phyloP scores from a whole-genome alignment of 2,329 filamentous ascomycete genomes.

The Fusarium clavum region DNA sequence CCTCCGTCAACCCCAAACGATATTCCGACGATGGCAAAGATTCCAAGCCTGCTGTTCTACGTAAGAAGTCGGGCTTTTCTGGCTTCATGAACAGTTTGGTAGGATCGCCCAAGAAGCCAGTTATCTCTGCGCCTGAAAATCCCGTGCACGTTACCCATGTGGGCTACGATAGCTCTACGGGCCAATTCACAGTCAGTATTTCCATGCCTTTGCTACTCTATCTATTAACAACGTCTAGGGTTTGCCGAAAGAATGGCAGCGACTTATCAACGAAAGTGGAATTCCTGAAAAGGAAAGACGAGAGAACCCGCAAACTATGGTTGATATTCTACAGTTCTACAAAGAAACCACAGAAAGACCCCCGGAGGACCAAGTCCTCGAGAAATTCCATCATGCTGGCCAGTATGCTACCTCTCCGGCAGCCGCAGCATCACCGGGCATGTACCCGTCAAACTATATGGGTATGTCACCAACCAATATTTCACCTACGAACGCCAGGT shows the following conservation, averaged over 20 bases:
- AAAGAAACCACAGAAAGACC: slow-evolving; percentile 88
- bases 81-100: slow-evolving; percentile 87
- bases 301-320: slow-evolving; percentile 94
- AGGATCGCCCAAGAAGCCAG: slow-evolving; percentile 86
- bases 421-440: slow-evolving; percentile 62
- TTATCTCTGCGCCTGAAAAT: slow-evolving; percentile 98
- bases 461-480: slow-evolving; percentile 75
- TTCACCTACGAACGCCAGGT: slow-evolving; percentile 85
- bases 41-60: slow-evolving; percentile 68
- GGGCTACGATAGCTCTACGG: slow-evolving; percentile 94
- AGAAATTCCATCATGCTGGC: slow-evolving; percentile 94
- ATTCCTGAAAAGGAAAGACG: slow-evolving; percentile 96
- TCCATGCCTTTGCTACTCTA: slow-evolving; percentile 17
- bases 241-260: slow-evolving; percentile 97
- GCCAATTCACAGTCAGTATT: slow-evolving; percentile 87
- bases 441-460: slow-evolving; percentile 66
- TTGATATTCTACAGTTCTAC: slow-evolving; percentile 96
- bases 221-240: slow-evolving; percentile 66
- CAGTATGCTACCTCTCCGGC: slow-evolving; percentile 58
- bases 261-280: slow-evolving; percentile 92
- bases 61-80: slow-evolving; percentile 90
- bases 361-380: slow-evolving; percentile 88
- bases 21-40: slow-evolving; percentile 83
- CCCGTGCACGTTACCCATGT: slow-evolving; percentile 98
- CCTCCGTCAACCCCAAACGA: slow-evolving; percentile 70